Evolutionary conservation across 306 rosid species (phyloP).

Genomic region (Dalbergia oliveri): DNA sequence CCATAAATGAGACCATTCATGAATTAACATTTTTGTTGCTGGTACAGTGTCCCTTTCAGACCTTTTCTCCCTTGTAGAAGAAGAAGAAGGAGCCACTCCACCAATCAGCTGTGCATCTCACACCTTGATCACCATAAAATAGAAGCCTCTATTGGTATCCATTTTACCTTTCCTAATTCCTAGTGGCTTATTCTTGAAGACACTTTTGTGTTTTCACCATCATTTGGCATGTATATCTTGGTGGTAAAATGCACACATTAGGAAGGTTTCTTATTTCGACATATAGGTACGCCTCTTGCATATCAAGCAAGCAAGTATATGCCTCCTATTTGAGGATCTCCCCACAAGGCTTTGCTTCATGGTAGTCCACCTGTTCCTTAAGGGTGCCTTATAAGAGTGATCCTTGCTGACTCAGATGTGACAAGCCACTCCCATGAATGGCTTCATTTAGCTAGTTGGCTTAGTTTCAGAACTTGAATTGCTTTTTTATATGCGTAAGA

Average conservation of each 20-base stretch:
- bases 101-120: conserved; percentile 72
- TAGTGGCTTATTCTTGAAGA: conserved; percentile 46
- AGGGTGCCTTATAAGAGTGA: conserved; percentile 77
- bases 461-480: not conserved
- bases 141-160: conserved; percentile 40
- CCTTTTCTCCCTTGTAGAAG: conserved; percentile 57
- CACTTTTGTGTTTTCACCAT: conserved; percentile 16
- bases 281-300: conserved; percentile 59
- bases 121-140: conserved; percentile 52
- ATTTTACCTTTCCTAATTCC: not conserved
- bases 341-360: conserved; percentile 50
- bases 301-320: conserved; percentile 54
- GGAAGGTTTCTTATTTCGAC: conserved; percentile 48
- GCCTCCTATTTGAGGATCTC: conserved; percentile 46
- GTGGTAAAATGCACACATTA: conserved; percentile 42
- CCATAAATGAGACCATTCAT: conserved; percentile 53
- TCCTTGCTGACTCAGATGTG: conserved; percentile 48
- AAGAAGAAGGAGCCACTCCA: conserved; percentile 67
- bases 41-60: conserved; percentile 79
- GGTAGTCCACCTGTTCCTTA: conserved; percentile 54
- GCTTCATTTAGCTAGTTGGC: conserved; percentile 28
- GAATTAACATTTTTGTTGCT: conserved; percentile 50
- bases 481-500: conserved; percentile 2
- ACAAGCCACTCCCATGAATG: conserved; percentile 31
- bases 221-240: conserved; percentile 31